These are phyloP conservation scores for Epichloe brachyelytri DNA, from an alignment of 2,329 filamentous ascomycete genomes.

Conservation along the genomic window DNA sequence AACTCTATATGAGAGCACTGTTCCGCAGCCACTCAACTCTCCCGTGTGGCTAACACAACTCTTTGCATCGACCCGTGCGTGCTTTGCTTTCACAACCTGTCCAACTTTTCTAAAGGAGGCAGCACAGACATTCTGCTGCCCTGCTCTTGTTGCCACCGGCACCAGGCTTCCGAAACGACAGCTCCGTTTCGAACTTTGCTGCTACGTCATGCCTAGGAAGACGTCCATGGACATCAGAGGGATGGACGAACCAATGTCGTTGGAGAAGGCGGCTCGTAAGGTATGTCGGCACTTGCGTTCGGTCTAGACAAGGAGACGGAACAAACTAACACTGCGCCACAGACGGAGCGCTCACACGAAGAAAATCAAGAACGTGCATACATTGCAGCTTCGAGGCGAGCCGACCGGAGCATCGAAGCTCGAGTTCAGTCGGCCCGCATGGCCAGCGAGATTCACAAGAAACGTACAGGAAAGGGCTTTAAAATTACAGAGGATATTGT, in stretches of 20 bases:
- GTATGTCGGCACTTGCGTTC: not conserved
- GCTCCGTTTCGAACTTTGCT: no score
- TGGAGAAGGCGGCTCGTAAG: not conserved
- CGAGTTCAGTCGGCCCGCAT: slow-evolving; percentile 75
- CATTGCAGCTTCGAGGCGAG: slow-evolving; percentile 78
- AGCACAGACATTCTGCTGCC: no score
- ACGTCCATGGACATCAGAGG: not conserved
- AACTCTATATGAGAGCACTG: no score
- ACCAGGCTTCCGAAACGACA: no score
- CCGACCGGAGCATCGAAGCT: slow-evolving; percentile 77
- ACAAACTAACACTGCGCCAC: not conserved
- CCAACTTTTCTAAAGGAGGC: no score
- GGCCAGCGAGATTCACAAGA: slow-evolving; percentile 85
- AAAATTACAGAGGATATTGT: slow-evolving; percentile 79
- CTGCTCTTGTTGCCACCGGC: no score
- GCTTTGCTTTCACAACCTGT: no score
- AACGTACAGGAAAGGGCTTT: slow-evolving; percentile 69
- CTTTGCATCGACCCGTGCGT: no score
- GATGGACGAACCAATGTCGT: not conserved
- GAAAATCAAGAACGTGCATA: slow-evolving; percentile 83
- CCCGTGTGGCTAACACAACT: not conserved
- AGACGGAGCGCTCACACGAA: slow-evolving; percentile 66
- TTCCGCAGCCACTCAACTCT: no score
- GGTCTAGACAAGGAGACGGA: no score
- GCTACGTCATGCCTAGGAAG: not conserved